Evolutionary conservation across 208 protist genomes (phyloP), one percentile per base, ranked within the genome.

Genomic region (Wallacemonas sp.): DNA sequence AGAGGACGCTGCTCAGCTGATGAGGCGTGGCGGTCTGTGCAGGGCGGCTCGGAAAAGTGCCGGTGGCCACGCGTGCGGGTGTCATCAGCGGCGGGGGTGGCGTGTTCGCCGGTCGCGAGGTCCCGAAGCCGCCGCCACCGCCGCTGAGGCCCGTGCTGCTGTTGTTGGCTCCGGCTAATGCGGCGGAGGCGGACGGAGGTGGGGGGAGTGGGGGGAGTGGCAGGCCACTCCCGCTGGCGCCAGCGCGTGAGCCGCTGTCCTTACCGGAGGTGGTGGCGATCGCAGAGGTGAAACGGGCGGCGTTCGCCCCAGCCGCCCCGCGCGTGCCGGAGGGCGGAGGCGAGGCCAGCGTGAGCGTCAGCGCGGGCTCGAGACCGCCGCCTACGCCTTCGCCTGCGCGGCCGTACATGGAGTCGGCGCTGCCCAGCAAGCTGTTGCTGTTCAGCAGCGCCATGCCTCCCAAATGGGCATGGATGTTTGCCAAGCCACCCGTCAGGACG

Each of bases 401-500:
- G n/a, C n/a, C n/a, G n/a, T n/a, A n/a, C n/a, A n/a, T n/a, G n/a
- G n/a, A 49, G 18, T 0, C 12, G 44, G 7, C 20, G 20, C 44
- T 49, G 16, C 20, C 20, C 10, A 18, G 7, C n/a, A 49, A 16
- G 18, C 12, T 23, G 20, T 23, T 49, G 20, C 44, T 16, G 16
- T 7, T 26, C 44, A 25, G 8, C 44, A 16, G 20, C 14, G 11
- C 25, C 4, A 33, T 18, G 11, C 29, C 12, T 12, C n/a, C n/a
- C n/a, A 32, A 5, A 3, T 33, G 48, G 18, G 48, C 33, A 41
- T 57, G 38, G 33, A 81, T 57, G 57, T 67, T 73, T 16, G 70
- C 61, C 2, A 78, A 39, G 28, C 75, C 75, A 18, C 79, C 75
- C 0, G 79, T 81, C 18, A 80, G 65, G 1, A 76, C 66, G 52